phyloP scores from a whole-genome alignment of 2,329 filamentous ascomycete genomes.

The Epichloe glyceriae region DNA sequence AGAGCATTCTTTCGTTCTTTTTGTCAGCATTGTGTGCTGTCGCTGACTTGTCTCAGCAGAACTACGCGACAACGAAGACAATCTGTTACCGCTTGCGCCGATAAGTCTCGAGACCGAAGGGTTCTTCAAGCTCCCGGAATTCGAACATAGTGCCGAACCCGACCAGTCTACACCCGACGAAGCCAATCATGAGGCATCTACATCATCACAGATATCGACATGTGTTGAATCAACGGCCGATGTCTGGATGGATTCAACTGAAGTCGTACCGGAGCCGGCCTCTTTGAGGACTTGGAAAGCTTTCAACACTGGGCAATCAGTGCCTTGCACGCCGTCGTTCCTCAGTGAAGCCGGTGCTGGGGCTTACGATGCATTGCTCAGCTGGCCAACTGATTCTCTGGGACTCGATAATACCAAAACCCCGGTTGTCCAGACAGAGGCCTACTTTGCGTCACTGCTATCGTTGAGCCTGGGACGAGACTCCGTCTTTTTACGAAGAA shows the following conservation, averaged over 20 bases:
- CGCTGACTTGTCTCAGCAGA: background rate
- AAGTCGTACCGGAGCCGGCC: slow-evolving; percentile 17
- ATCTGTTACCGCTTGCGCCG: slow-evolving; percentile 10
- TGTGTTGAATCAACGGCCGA: slow-evolving; percentile 11
- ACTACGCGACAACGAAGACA: background rate
- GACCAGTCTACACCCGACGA: background rate
- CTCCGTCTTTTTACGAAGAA: slow-evolving; percentile 59
- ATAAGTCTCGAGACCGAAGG: slow-evolving; percentile 14
- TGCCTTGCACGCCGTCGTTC: slow-evolving; percentile 34
- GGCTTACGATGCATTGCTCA: slow-evolving; percentile 52
- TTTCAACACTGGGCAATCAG: slow-evolving; percentile 35
- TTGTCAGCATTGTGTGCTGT: background rate
- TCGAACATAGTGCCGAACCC: background rate
- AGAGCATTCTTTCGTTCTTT: background rate
- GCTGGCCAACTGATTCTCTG: slow-evolving; percentile 26
- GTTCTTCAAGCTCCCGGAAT: slow-evolving; percentile 17
- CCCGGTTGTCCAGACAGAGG: slow-evolving; percentile 31
- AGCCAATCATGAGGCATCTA: background rate
- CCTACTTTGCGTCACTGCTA: slow-evolving; percentile 46
- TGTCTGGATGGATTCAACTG: slow-evolving; percentile 34
- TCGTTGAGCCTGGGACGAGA: slow-evolving; percentile 57
- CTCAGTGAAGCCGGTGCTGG: slow-evolving; percentile 55
- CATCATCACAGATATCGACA: slow-evolving; percentile 1
- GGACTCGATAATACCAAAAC: slow-evolving; percentile 24
- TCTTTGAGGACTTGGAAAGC: slow-evolving; percentile 56